Evolutionary conservation across 331 rosid species (phyloP), one percentile per base, ranked within the genome.

Genomic region (Pyracantha coccinea): DNA sequence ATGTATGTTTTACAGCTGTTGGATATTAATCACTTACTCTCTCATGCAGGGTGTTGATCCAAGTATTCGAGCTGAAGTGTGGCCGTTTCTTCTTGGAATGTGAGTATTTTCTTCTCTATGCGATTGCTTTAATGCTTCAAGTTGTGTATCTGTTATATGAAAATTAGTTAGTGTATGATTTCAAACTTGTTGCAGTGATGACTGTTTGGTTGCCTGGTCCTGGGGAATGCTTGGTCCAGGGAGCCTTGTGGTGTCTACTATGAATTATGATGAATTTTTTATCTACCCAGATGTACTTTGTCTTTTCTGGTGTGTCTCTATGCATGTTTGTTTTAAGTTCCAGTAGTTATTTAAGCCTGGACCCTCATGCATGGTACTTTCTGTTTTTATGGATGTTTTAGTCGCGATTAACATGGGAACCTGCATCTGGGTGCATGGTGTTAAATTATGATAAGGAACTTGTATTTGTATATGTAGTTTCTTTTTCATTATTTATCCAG

Each of bases 81-180:
- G 98, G 98, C 97, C 98, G 12, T 90, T 93, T 81, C 93, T 93
- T 17, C 95, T 93, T 77, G 98, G 98, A 93, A 90, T 90, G 98
- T 93, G 82, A 87, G 98, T 80, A 59, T 77, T 66, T 45, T 78
- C 21, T 13, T 25, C 53, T 14, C 23, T 13, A 2, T 11, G 7
- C 4, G 52, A 55, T 69, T 71, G 28, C 65, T 21, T 71, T 71
- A 4, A 11, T 59, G 25, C 28, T 38, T 24, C 23, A 8, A 25
- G 76, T 24, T 38, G 35, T 8, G 4, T 25, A 29, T 23, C 1
- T 15, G 35, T 16, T 59, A 47, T 44, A 24, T 47, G 54, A 3
- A 23, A 2, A 33, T 38, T 41, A 24, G 33, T 45, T 8, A 44
- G 24, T 68, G 23, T 69, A 44, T 21, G 52, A 31, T 31, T 21